Evolutionary conservation across 306 rosid genomes (phyloP), one percentile per base, ranked within the genome.

Genomic region (Begonia masoniana): DNA sequence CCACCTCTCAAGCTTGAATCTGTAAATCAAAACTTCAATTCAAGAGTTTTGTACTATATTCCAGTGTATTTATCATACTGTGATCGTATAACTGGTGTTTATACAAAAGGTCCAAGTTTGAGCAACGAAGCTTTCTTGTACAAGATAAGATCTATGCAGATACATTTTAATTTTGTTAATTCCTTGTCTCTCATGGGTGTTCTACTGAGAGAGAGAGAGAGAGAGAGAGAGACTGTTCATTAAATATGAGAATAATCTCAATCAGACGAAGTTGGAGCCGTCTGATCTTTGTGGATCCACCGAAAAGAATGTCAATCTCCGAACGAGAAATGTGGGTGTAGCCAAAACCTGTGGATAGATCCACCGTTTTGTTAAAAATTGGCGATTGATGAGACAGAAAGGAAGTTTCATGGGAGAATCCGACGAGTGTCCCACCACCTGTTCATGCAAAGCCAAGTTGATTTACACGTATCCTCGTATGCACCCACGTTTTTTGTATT

Each of bases 361-460:
- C 13, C 13, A 11, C 15, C 6, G 6, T 0, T 11, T 2, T 6
- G 50, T 46, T 26, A 26, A 26, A 26, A 26, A 26, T 1, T 17
- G 19, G 9, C 1, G 47, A 43, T 43, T 43, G 3, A 10, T 0
- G 50, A 31, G 39, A 31, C 39, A 31, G 46, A 49, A 26, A 39
- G 26, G 61, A 59, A 64, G 47, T 45, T 11, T 10, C 10, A 45
- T 13, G 60, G 55, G 60, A 36, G 23, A 23, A 24, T 51, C 13
- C 11, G 88, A 76, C 97, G 79, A 56, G 88, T 82, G 93, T 79
- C 82, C 82, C 47, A 24, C 76, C 93, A 84, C 75, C 74, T 88
- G 93, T 79, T 68, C 83, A 65, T 73, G 82, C 80, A 73, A 12
- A 10, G 17, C 65, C 19, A 35, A 10, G 7, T 50, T 42, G 61